Base-by-base conservation (phyloP, 75 land plant species). In the Gnetum montanum region DNA sequence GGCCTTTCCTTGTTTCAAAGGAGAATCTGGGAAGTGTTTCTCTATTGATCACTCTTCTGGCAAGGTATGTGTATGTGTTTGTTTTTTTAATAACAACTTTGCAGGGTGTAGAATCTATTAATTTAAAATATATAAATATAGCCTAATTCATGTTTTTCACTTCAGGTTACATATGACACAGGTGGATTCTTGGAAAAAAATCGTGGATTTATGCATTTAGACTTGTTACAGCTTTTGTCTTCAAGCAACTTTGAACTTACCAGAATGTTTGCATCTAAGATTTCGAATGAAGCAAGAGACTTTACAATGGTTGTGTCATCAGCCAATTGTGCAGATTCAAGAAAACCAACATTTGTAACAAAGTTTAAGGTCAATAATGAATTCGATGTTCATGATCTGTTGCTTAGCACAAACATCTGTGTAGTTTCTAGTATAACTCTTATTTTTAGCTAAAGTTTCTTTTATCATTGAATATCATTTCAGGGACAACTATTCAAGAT, bases 321-420 rank as follows among this genome's bases (percentile, higher is more conserved):
- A 33, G 62, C 74, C 1, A 73, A 70, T 63, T 84, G 81, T 54
- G 75, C 86, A 54, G 92, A 95, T 50, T 83, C 97, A 25, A 91
- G 85, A 46, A 86, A 77, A 55, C 73, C 76, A 57, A 90, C 90
- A 72, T 85, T 90, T 58, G 82, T 84, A 2, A 74, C 88, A 33
- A 95, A 95, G 57, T 95, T 95, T 46, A 95, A 95, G 97, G 99
- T 86, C n/a, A n/a, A n/a, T n/a, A n/a, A n/a, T n/a, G 64, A 38
- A 6, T 31, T n/a, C 2, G 6, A n/a, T 46, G 51, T 57, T 58
- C 8, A 49, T 34, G 18, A 13, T 44, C 28, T 15, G 3, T 34
- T 22, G 20, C n/a, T 47, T 19, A n/a, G n/a, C n/a, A n/a, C n/a
- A n/a, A n/a, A n/a, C n/a, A n/a, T n/a, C n/a, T n/a, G n/a, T n/a